A percentile compares a stretch with the other conserved stretches of the same genome.
phyloP scores from a whole-genome alignment of 2,329 filamentous ascomycete species.

The Coleophoma cylindrospora region DNA sequence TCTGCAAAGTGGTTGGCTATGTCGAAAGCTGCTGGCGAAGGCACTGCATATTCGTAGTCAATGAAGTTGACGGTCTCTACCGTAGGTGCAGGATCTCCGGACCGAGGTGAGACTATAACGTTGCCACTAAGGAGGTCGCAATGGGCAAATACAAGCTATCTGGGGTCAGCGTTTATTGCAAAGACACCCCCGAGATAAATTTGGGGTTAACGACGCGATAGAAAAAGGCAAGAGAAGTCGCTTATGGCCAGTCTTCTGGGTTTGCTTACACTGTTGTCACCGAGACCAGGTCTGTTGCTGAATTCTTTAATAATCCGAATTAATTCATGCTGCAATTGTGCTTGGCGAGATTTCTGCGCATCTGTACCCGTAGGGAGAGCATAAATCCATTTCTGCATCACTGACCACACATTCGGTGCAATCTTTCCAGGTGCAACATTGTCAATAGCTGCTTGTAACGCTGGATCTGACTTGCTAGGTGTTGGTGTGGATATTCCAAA shows the following conservation, averaged over 20 bases:
- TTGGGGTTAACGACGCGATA: background rate
- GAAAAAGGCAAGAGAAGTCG: background rate
- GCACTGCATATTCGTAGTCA: conserved; percentile 96
- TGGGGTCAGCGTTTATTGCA: conserved; percentile 14
- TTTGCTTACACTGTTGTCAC: conserved; percentile 62
- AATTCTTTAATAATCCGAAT: conserved; percentile 64
- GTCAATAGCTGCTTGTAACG: conserved; percentile 38
- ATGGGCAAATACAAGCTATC: conserved; percentile 82
- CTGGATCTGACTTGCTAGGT: conserved; percentile 27
- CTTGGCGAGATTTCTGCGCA: conserved; percentile 61
- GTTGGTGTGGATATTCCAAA: conserved; percentile 19
- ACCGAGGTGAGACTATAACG: conserved; percentile 71
- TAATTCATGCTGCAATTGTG: conserved; percentile 69
- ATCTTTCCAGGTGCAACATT: conserved; percentile 60
- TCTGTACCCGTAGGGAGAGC: conserved; percentile 73
- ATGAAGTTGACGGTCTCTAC: conserved; percentile 73
- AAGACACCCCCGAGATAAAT: background rate
- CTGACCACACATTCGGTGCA: conserved; percentile 87
- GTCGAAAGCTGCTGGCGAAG: conserved; percentile 91
- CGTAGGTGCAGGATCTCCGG: conserved; percentile 22
- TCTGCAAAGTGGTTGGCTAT: conserved; percentile 97
- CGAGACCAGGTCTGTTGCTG: conserved; percentile 72
- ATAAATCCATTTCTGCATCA: conserved; percentile 92
- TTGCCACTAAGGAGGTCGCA: conserved; percentile 96
- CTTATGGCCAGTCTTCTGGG: background rate